phyloP scores from a whole-genome alignment of 2,329 filamentous ascomycete species.

The Paecilomyces niveus region DNA sequence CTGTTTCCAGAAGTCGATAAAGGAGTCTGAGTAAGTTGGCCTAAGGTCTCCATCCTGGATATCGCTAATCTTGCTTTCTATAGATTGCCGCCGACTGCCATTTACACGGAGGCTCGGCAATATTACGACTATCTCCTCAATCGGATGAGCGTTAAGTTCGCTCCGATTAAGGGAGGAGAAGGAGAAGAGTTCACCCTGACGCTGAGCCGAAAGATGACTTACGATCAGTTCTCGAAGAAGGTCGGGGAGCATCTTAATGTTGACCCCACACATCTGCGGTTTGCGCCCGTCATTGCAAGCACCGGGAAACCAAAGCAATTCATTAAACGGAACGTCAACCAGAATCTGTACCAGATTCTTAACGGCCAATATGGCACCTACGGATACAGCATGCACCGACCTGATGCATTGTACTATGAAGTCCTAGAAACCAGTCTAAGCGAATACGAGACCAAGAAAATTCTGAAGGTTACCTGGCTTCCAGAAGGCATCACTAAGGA shows the following conservation, averaged over 20 bases:
- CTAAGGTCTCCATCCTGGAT: not conserved
- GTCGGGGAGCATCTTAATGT: slow-evolving; percentile 71
- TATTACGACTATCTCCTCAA: slow-evolving; percentile 94
- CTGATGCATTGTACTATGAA: slow-evolving; percentile 83
- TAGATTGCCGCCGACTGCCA: slow-evolving; percentile 33
- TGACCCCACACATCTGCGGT: slow-evolving; percentile 79
- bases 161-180: slow-evolving; percentile 49
- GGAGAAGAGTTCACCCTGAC: slow-evolving; percentile 67
- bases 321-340: slow-evolving; percentile 65
- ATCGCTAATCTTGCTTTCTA: slow-evolving; percentile 1
- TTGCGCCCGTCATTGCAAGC: slow-evolving; percentile 74
- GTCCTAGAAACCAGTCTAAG: slow-evolving; percentile 88
- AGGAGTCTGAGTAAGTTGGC: slow-evolving; percentile 25
- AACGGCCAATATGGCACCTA: slow-evolving; percentile 66
- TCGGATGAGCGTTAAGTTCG: slow-evolving; percentile 71
- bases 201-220: slow-evolving; percentile 80
- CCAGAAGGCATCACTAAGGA: slow-evolving; percentile 89
- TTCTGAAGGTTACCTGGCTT: slow-evolving; percentile 73
- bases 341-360: slow-evolving; percentile 72
- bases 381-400: slow-evolving; percentile 59
- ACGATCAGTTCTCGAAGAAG: slow-evolving; percentile 78
- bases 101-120: slow-evolving; percentile 62
- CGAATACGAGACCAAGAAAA: slow-evolving; percentile 89
- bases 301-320: slow-evolving; percentile 70
- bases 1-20: slow-evolving; percentile 71